Evolutionary conservation across 495 filamentous ascomycete genomes (phyloP), one percentile per base, ranked within the genome.

Genomic region (Penicillium nucicola): DNA sequence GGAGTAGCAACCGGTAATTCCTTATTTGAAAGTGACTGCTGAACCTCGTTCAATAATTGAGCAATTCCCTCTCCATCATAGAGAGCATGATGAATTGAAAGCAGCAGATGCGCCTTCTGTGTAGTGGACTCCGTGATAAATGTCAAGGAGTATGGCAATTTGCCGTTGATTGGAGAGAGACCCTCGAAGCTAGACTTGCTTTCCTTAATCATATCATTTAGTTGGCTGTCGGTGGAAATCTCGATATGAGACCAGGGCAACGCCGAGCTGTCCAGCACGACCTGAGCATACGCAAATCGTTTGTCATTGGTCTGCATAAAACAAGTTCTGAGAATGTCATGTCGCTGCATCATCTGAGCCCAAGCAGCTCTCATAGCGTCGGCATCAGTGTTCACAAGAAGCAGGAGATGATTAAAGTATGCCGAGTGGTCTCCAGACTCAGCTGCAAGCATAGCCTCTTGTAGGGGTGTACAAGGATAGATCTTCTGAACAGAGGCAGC

Each of bases 31-130:
- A 82, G 75, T 5, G 70, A 48, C 14, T 67, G 60, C 52, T 91
- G 80, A 2, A 89, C 71, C 50, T 92, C 88, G 0, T 81, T 60
- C 3, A 92, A 69, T 0, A 95, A 66, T 14, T 76, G 64, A 28
- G 75, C 69, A 32, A 92, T 82, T 1, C 85, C 86, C 22, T 82
- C 77, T 15, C 85, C 89, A 65, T 95, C 89, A 57, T 95, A 92
- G 1, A 92, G 64, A 3, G 89, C 87, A 64, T 95, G 89, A 57
- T 92, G 89, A 50, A 90, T 87, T 0, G 78, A 84, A 22, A 92
- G 60, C 9, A 80, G 67, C 1, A 84, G 60, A 37, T 59, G 23
- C 5, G 43, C 37, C 40, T 65, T 42, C 32, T 54, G 32, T 30
- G 37, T 20, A 25, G 33, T 8, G 9, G 23, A 9, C 44, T 62